Conservation (phyloP, 106 monocot genomes). For the Ottelia alismoides region DNA sequence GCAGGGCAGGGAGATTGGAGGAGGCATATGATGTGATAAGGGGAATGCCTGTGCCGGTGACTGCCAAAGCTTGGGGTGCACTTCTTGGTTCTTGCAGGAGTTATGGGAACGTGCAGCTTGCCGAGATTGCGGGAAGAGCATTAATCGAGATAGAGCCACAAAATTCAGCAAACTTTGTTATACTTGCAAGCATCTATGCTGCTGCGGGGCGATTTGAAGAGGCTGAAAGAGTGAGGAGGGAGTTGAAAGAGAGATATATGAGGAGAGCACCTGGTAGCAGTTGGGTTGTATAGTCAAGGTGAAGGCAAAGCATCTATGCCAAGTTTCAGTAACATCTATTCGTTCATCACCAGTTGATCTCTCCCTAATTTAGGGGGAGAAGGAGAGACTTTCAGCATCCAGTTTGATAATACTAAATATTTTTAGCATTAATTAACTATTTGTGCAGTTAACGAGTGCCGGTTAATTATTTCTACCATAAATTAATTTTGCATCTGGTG, state of each 20-base stretch:
- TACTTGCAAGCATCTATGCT: conserved; percentile 44
- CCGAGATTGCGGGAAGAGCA: conserved; percentile 41
- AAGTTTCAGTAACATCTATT: no score
- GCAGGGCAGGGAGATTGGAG: conserved; percentile 50
- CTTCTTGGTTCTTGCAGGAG: conserved; percentile 55
- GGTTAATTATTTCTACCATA: no score
- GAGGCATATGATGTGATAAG: conserved; percentile 44
- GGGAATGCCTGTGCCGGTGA: conserved; percentile 47
- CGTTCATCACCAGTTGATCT: no score
- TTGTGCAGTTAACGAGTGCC: no score
- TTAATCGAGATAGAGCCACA: conserved; percentile 71
- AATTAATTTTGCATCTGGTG: no score
- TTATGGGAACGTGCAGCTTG: conserved; percentile 43
- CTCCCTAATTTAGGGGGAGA: no score
- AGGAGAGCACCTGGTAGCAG: conserved; percentile 41
- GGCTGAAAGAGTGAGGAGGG: conserved; percentile 35
- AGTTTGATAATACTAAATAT: no score
- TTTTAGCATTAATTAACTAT: no score
- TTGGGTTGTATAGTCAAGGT: conserved; percentile 29
- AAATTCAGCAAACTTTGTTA: conserved; percentile 55
- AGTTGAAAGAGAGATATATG: conserved; percentile 39
- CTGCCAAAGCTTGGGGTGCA: conserved; percentile 67
- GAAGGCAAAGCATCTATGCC: no score
- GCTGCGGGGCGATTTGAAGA: conserved; percentile 37
- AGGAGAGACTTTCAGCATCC: no score